Conservation (phyloP, 805 yeast genomes). For the Lachancea meyersii region DNA sequence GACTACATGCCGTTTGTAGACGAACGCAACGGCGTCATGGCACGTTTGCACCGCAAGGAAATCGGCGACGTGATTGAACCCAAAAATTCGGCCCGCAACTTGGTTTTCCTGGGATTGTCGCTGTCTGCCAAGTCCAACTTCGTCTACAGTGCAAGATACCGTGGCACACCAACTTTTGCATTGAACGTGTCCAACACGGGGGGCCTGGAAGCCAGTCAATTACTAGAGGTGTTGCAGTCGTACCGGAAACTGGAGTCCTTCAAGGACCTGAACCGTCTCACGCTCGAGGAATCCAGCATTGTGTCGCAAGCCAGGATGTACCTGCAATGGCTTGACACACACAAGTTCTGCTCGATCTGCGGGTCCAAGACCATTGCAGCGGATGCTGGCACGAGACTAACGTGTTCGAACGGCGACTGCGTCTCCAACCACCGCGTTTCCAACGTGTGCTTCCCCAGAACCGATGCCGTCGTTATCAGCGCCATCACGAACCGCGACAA, state of each 20-base stretch:
- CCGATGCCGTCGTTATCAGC: constrained; percentile 83
- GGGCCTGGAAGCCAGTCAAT: background rate
- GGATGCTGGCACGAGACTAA: constrained; percentile 60
- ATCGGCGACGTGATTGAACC: constrained; percentile 8
- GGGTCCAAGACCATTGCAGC: constrained; percentile 58
- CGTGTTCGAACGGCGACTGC: constrained; percentile 36
- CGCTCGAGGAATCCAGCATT: constrained; percentile 50
- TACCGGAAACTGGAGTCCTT: constrained; percentile 5
- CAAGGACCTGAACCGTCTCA: constrained; percentile 8
- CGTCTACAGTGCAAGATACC: constrained; percentile 39
- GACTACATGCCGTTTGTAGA: constrained; percentile 13
- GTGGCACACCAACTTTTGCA: constrained; percentile 60
- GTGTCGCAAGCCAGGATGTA: constrained; percentile 79
- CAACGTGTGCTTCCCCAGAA: constrained; percentile 84
- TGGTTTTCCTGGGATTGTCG: constrained; percentile 25
- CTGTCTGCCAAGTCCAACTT: constrained; percentile 15
- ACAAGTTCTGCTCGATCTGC: constrained; percentile 81
- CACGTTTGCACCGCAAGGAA: constrained; percentile 3
- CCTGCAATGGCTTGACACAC: constrained; percentile 75
- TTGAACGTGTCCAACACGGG: constrained; percentile 41
- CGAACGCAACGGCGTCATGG: constrained; percentile 9
- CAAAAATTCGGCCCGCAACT: constrained; percentile 10
- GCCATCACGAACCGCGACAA: constrained; percentile 58
- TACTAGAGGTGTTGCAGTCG: constrained; percentile 5
- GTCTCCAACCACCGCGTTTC: constrained; percentile 40